phyloP scores from a whole-genome alignment of 169 alveolate species.

The Plasmodium vinckei region DNA sequence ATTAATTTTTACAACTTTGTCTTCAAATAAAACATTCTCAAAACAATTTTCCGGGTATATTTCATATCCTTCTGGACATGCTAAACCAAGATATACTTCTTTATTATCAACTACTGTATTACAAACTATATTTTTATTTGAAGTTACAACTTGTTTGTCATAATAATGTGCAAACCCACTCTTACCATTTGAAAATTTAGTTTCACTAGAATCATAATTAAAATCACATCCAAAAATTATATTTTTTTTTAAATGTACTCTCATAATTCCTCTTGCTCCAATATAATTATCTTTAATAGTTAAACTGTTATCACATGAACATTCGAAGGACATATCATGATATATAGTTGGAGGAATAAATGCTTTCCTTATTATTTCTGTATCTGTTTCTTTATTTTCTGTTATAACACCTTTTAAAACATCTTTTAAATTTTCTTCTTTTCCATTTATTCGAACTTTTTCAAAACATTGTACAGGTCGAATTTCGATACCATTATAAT shows the following conservation, averaged over 20 bases:
- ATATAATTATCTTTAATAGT: constrained; percentile 14
- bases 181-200: background rate
- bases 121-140: constrained; percentile 1
- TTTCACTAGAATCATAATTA: background rate
- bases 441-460: constrained; percentile 25
- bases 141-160: background rate
- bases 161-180: background rate
- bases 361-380: constrained; percentile 9
- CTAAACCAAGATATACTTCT: constrained; percentile 38
- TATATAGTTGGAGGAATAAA: constrained; percentile 48
- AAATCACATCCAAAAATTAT: constrained; percentile 47
- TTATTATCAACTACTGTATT: constrained; percentile 6
- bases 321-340: constrained; percentile 25
- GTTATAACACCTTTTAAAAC: constrained; percentile 22
- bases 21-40: constrained; percentile 17
- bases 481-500: constrained; percentile 38
- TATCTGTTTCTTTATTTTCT: constrained; percentile 26
- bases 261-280: constrained; percentile 59
- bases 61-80: constrained; percentile 47
- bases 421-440: background rate
- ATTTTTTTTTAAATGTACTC: constrained; percentile 35
- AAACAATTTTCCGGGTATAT: constrained; percentile 33
- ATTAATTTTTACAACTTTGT: constrained; percentile 3
- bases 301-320: constrained; percentile 63
- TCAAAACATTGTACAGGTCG: constrained; percentile 42